Evolutionary conservation across 2,329 filamentous ascomycete genomes (phyloP).

Genomic region (Botrytis medusae): DNA sequence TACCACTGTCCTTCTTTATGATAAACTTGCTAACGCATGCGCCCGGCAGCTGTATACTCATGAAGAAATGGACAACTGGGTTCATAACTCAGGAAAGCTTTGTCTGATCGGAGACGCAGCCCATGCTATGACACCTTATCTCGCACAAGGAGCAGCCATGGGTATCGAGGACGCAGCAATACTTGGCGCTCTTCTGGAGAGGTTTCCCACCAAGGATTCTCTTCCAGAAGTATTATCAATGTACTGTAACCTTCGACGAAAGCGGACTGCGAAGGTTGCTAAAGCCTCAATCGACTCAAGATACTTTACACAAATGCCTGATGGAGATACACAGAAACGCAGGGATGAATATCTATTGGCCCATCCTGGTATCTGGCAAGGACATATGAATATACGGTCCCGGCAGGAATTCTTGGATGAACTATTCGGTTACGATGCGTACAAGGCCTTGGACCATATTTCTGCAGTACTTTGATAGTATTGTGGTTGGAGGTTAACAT

Average conservation of each 20-base stretch:
- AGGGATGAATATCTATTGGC: slow-evolving; percentile 28
- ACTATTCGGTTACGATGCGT: slow-evolving; percentile 30
- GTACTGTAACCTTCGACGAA: slow-evolving; percentile 18
- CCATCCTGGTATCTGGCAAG: slow-evolving; percentile 26
- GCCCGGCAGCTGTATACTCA: neutral
- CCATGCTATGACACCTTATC: slow-evolving; percentile 48
- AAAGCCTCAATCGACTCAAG: slow-evolving; percentile 27
- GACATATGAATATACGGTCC: slow-evolving; percentile 28
- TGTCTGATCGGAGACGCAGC: slow-evolving; percentile 46
- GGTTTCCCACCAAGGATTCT: slow-evolving; percentile 20
- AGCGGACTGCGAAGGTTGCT: slow-evolving; percentile 28
- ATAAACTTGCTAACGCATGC: neutral
- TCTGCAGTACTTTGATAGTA: neutral
- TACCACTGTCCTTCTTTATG: neutral
- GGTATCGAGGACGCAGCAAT: slow-evolving; percentile 28
- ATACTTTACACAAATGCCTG: slow-evolving; percentile 30
- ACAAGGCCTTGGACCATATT: slow-evolving; percentile 15
- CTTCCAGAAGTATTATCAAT: neutral
- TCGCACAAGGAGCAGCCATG: slow-evolving; percentile 39
- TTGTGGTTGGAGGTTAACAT: neutral
- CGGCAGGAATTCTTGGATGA: slow-evolving; percentile 21
- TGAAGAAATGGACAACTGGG: neutral
- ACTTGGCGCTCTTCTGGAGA: slow-evolving; percentile 25
- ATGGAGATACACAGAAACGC: slow-evolving; percentile 23
- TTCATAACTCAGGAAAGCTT: slow-evolving; percentile 36